Conservation (phyloP, 2,329 filamentous ascomycete genomes). For the Sarocladiaceae sp. region DNA sequence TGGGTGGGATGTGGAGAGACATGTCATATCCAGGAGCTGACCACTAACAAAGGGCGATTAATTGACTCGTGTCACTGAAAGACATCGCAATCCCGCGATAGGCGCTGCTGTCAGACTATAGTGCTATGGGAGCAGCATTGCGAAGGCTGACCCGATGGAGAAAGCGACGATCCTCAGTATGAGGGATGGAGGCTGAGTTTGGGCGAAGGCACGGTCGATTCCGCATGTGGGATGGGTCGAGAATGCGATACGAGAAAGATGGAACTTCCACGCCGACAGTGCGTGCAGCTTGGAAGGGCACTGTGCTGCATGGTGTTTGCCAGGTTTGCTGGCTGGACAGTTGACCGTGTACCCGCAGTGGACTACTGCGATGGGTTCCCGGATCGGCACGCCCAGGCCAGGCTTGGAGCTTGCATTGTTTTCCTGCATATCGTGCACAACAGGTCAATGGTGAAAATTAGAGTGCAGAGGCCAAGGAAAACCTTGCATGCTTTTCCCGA, state of each 20-base stretch:
- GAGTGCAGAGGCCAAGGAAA: not conserved
- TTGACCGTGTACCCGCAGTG: not conserved
- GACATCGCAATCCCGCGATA: no score
- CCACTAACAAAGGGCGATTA: no score
- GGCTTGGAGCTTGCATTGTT: not conserved
- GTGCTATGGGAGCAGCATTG: not conserved
- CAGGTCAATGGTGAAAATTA: not conserved
- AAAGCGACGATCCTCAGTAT: not conserved
- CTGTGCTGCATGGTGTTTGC: not conserved
- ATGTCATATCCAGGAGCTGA: no score
- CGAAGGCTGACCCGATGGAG: not conserved
- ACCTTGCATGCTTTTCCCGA: not conserved
- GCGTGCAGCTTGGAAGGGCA: not conserved
- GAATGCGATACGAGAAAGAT: slow-evolving; percentile 10
- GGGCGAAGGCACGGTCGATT: not conserved
- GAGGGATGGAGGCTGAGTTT: slow-evolving; percentile 1
- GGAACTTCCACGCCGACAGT: slow-evolving; percentile 7
- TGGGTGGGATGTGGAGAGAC: no score
- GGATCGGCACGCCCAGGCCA: slow-evolving; percentile 5
- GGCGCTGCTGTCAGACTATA: no score
- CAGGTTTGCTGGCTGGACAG: not conserved
- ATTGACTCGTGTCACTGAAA: no score
- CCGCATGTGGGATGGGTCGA: slow-evolving; percentile 2
- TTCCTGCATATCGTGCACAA: not conserved
- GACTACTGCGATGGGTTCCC: not conserved